Evolutionary conservation across 2,329 filamentous ascomycete species (phyloP).

Genomic region (Fusarium chaquense): DNA sequence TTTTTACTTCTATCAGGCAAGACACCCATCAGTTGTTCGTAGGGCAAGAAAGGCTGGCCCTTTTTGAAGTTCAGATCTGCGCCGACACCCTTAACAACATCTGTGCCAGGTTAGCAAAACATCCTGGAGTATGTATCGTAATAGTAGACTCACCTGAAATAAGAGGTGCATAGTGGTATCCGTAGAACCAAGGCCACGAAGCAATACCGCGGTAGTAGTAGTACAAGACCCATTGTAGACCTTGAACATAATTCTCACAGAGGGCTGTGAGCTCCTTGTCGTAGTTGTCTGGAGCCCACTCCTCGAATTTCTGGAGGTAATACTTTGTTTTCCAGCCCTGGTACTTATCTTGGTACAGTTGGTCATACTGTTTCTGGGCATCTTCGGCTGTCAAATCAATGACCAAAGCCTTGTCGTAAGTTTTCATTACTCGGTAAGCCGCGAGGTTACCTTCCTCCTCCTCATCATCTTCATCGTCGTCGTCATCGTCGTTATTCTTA

Average conservation of each 20-base stretch:
- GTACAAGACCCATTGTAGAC: constrained; percentile 96
- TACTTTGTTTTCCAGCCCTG: constrained; percentile 94
- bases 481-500: constrained; percentile 49
- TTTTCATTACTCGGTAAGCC: constrained; percentile 84
- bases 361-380: constrained; percentile 80
- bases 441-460: constrained; percentile 87
- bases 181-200: constrained; percentile 98
- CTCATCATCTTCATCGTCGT: constrained; percentile 68
- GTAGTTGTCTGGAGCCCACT: constrained; percentile 85
- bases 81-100: constrained; percentile 87
- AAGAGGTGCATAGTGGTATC: constrained; percentile 96
- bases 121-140: not conserved
- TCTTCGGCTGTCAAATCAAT: constrained; percentile 84
- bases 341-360: constrained; percentile 92
- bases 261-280: constrained; percentile 80
- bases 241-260: constrained; percentile 96
- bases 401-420: constrained; percentile 90
- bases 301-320: constrained; percentile 87
- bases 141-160: constrained; percentile 74
- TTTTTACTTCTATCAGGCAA: constrained; percentile 96
- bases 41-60: constrained; percentile 94
- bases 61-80: constrained; percentile 93
- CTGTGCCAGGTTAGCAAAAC: constrained; percentile 60
- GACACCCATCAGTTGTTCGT: constrained; percentile 98
- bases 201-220: constrained; percentile 98